Percentiles rank a stretch among this genome's conserved stretches.
Evolutionary conservation across 768 basidiomycete species (phyloP).

Genomic region (Naganishia randhawae): DNA sequence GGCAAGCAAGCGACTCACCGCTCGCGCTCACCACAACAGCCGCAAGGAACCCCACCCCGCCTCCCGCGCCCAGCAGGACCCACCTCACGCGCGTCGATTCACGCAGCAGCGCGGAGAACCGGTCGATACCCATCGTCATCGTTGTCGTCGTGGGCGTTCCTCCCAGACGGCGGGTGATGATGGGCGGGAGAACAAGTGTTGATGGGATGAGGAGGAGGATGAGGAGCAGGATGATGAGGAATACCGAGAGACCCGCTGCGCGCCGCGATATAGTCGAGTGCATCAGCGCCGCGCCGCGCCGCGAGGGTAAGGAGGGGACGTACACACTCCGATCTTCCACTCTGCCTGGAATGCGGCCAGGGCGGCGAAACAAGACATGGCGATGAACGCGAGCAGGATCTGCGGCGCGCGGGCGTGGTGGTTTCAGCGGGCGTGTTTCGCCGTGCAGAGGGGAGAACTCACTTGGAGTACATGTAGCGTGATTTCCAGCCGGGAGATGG

Average conservation of each 20-base stretch:
- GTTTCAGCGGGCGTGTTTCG: background rate
- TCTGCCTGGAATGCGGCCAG: conserved; percentile 84
- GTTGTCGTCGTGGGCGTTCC: background rate
- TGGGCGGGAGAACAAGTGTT: conserved; percentile 49
- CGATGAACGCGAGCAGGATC: conserved; percentile 87
- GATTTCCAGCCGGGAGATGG: background rate
- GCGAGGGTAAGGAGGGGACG: conserved; percentile 47
- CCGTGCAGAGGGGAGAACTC: background rate
- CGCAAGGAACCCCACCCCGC: conserved; percentile 65
- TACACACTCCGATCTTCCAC: conserved; percentile 79
- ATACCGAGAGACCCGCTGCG: conserved; percentile 77
- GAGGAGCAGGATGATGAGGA: conserved; percentile 76
- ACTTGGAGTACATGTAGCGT: background rate
- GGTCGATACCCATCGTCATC: conserved; percentile 62
- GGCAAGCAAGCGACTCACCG: conserved; percentile 37
- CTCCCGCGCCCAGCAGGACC: conserved; percentile 72
- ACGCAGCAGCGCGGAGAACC: conserved; percentile 73
- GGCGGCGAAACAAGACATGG: conserved; percentile 85
- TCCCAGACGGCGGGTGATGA: conserved; percentile 71
- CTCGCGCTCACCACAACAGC: conserved; percentile 60
- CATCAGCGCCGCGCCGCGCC: background rate
- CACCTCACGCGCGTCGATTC: conserved; percentile 72
- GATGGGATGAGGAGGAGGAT: conserved; percentile 60
- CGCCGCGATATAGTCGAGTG: background rate
- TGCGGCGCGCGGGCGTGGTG: conserved; percentile 43